These are phyloP conservation scores for Neopestalotiopsis clavispora DNA, from an alignment of 2,329 filamentous ascomycete species.

Conservation along the genomic window DNA sequence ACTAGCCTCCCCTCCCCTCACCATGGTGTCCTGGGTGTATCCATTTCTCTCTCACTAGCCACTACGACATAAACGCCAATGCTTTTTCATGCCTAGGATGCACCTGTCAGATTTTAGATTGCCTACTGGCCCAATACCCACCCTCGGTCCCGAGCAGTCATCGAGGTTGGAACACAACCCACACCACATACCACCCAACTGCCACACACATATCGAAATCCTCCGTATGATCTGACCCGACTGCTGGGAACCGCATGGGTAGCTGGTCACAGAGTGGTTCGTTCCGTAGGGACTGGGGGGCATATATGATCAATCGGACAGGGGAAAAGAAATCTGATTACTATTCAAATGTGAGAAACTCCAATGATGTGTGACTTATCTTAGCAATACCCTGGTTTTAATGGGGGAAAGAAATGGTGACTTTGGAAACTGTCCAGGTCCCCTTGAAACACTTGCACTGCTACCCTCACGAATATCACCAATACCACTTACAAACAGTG, in stretches of 20 bases:
- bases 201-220: not conserved
- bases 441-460: not conserved
- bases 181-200: not conserved
- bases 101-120: conserved; percentile 17
- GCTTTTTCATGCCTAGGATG: conserved; percentile 5
- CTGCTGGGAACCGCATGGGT: conserved; percentile 1
- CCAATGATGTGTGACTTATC: not conserved
- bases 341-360: not conserved
- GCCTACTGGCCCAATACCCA: not conserved
- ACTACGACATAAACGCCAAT: not conserved
- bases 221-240: not conserved
- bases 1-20: not conserved
- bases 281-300: not conserved
- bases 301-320: not conserved
- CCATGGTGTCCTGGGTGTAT: not conserved
- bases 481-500: not conserved
- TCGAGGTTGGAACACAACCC: not conserved
- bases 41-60: not conserved
- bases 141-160: conserved; percentile 3
- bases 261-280: not conserved
- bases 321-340: not conserved
- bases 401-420: not conserved
- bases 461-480: not conserved
- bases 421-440: not conserved
- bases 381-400: not conserved